Percentiles rank a stretch among this genome's conserved stretches.
phyloP scores from a whole-genome alignment of 202 grass and related monocot genomes.

The Saccharum hybrid region DNA sequence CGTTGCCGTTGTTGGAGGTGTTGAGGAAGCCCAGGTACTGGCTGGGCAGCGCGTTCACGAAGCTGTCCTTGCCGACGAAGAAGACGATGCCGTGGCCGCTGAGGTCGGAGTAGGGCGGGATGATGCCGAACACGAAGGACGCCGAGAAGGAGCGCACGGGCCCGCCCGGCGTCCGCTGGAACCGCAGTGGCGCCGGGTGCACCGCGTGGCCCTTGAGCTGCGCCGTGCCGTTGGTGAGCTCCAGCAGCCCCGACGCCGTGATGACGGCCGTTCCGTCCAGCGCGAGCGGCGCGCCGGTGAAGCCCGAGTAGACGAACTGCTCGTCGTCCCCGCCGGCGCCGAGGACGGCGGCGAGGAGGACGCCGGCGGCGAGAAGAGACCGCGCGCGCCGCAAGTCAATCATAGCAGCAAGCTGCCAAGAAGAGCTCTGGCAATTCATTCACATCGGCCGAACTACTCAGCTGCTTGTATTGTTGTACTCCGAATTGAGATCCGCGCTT shows the following conservation, averaged over 20 bases:
- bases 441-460: not conserved
- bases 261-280: constrained; percentile 54
- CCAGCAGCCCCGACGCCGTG: constrained; percentile 53
- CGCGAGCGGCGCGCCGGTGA: constrained; percentile 43
- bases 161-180: constrained; percentile 24
- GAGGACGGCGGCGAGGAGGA: constrained; percentile 26
- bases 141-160: constrained; percentile 70
- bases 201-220: constrained; percentile 56
- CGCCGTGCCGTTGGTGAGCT: constrained; percentile 61
- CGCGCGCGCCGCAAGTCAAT: not conserved
- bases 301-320: constrained; percentile 66
- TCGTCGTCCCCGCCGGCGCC: constrained; percentile 23
- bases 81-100: constrained; percentile 75
- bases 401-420: not conserved
- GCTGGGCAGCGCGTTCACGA: constrained; percentile 46
- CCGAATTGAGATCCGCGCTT: not conserved
- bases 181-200: constrained; percentile 47
- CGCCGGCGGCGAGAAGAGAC: not conserved
- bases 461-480: not conserved
- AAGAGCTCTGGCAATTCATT: not conserved
- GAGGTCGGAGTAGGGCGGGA: constrained; percentile 45
- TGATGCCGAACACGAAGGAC: constrained; percentile 73
- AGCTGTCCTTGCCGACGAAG: constrained; percentile 51
- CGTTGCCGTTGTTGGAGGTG: constrained; percentile 51
- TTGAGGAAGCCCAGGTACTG: constrained; percentile 74